These are phyloP conservation scores for Fonsecaea nubica DNA, from an alignment of 2,329 filamentous ascomycete genomes.

Conservation along the genomic window DNA sequence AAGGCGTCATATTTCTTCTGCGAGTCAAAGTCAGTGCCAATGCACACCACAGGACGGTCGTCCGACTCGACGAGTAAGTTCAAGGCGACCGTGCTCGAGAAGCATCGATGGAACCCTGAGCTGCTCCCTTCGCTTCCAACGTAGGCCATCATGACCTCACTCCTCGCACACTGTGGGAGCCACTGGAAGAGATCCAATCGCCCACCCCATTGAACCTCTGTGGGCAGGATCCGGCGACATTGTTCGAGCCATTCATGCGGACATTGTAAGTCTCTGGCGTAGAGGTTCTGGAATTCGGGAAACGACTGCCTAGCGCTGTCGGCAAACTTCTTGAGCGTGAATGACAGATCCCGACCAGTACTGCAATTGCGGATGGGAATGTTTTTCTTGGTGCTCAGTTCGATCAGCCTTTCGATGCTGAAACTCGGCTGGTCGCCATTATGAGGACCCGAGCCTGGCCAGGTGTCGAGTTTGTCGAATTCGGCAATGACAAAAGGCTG, in stretches of 20 bases:
- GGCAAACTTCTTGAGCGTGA: slow-evolving; percentile 45
- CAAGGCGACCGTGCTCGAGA: slow-evolving; percentile 47
- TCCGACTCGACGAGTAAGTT: slow-evolving; percentile 46
- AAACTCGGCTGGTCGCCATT: slow-evolving; percentile 37
- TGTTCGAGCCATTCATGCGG: slow-evolving; percentile 44
- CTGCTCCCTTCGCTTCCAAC: slow-evolving; percentile 45
- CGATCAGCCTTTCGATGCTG: slow-evolving; percentile 44
- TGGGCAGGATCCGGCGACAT: slow-evolving; percentile 43
- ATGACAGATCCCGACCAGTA: slow-evolving; percentile 45
- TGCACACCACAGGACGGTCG: slow-evolving; percentile 44
- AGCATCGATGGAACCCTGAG: slow-evolving; percentile 48
- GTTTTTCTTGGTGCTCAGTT: slow-evolving; percentile 46
- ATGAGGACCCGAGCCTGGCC: slow-evolving; percentile 37
- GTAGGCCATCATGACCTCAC: slow-evolving; percentile 50
- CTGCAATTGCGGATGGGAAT: slow-evolving; percentile 47
- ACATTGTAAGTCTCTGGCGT: slow-evolving; percentile 47
- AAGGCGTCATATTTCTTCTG: slow-evolving; percentile 46
- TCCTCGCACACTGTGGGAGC: slow-evolving; percentile 45
- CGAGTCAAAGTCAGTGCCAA: slow-evolving; percentile 46
- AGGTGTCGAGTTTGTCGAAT: slow-evolving; percentile 44
- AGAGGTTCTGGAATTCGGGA: slow-evolving; percentile 44
- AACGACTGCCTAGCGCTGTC: slow-evolving; percentile 41
- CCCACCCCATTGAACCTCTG: slow-evolving; percentile 45
- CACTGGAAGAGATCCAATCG: slow-evolving; percentile 46
- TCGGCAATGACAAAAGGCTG: slow-evolving; percentile 47